Evolutionary conservation across 2,329 filamentous ascomycete species (phyloP), one percentile per base, ranked within the genome.

Genomic region (Penicillium fuscoglaucum): DNA sequence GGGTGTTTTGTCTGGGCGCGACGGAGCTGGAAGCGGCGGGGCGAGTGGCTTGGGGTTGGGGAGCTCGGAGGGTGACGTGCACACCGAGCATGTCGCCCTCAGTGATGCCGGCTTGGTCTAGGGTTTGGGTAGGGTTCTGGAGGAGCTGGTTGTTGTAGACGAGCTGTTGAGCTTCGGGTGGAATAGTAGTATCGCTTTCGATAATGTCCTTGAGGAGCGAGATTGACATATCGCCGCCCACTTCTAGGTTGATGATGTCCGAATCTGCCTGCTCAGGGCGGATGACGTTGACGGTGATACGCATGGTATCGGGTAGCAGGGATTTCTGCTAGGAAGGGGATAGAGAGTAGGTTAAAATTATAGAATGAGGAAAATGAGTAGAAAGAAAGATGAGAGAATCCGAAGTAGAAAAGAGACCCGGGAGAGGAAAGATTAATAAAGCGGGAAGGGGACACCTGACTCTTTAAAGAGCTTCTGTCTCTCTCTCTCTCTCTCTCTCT

Each of bases 51-150:
- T 72, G 67, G 39, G 68, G 73, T 41, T 66, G 68, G n/a, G 69
- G 66, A 35, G 62, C 63, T 33, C 70, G 71, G 31, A 71, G 59
- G 57, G 66, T 69, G 65, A 96, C 88, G 72, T 96, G 90, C 66
- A 98, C 84, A 31, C 90, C 91, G 64, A 99, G 80, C 90, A 99
- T 93, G 71, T 97, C 95, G 55, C 91, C 91, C 77, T 98, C 91
- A 49, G 82, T 85, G 68, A 99, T 89, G 43, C 89, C 84, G 33
- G 93, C 84, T 68, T 93, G 84, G 66, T 92, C 86, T 71, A 99
- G 84, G 3, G 92, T 96, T 74, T 92, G 89, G 58, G 83, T 77
- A 68, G 93, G 88, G 76, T 92, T 88, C 65, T 81, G 83, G 55
- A 99, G 86, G 43, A 93, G 84, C 64, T 86, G 85, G 64, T 93